These are phyloP conservation scores for Millerozyma acaciae DNA, from an alignment of 805 yeast genomes.

Conservation along the genomic window DNA sequence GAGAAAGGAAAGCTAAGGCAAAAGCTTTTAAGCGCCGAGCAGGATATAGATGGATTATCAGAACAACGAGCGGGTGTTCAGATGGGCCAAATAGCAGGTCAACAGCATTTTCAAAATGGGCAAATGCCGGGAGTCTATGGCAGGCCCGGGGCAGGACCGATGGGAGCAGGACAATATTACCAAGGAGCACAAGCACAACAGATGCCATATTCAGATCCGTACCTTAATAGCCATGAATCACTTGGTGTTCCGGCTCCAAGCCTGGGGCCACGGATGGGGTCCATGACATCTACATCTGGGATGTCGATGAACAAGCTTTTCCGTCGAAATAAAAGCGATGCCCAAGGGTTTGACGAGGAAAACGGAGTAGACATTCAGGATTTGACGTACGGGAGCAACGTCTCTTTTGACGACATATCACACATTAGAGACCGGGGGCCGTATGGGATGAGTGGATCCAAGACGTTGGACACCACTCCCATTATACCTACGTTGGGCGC, in stretches of 20 bases:
- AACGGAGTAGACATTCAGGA: slow-evolving; percentile 33
- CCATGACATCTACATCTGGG: slow-evolving; percentile 35
- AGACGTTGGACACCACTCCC: slow-evolving; percentile 57
- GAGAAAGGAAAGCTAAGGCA: slow-evolving; percentile 26
- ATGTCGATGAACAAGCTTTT: slow-evolving; percentile 40
- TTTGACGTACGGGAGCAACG: slow-evolving; percentile 31
- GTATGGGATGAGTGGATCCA: slow-evolving; percentile 45
- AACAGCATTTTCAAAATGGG: slow-evolving; percentile 5
- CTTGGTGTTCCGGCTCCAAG: slow-evolving; percentile 4
- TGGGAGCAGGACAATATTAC: not conserved
- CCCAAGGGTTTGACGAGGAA: slow-evolving; percentile 35
- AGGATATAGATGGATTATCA: slow-evolving; percentile 20
- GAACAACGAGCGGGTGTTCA: slow-evolving; percentile 8
- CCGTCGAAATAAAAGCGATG: slow-evolving; percentile 30
- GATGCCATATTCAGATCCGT: slow-evolving; percentile 1
- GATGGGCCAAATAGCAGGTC: slow-evolving; percentile 2
- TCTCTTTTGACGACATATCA: slow-evolving; percentile 63
- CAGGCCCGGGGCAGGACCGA: not conserved
- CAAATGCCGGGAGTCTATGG: not conserved
- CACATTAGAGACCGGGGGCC: slow-evolving; percentile 65
- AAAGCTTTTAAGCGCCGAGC: slow-evolving; percentile 30
- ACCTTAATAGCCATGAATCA: slow-evolving; percentile 8
- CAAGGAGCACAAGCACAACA: slow-evolving; percentile 6
- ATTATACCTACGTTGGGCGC: slow-evolving; percentile 66
- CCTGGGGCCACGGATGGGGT: slow-evolving; percentile 30